Evolutionary conservation across 106 monocot species (phyloP), one percentile per base, ranked within the genome.

Genomic region (Acorus calamus): DNA sequence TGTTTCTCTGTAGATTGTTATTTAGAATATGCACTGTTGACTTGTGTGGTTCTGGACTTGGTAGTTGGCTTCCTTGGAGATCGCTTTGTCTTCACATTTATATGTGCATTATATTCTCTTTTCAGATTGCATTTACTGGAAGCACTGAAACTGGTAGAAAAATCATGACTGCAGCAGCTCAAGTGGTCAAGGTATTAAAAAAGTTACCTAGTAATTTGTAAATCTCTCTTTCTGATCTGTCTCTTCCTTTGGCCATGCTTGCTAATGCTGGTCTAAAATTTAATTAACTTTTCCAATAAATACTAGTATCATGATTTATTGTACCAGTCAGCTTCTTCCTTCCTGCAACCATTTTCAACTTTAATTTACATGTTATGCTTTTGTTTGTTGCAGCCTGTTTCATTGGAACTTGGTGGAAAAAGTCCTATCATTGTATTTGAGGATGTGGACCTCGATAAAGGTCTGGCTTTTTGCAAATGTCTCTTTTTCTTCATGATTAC

Each of bases 341-440:
- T 28, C 28, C 28, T 28, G 28, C 28, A 28, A 28, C 28, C 28
- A 28, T 52, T 57, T 9, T 64, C 6, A 44, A 6, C 63, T 50
- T 4, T 64, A 41, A 8, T 12, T 47, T 47, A 11, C 6, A 49
- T 13, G 12, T 47, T 2, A 47, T 2, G 11, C 6, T 53, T 7
- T 5, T 57, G n/a, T 4, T 28, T 8, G 71, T 77, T 13, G 12
- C 73, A 98, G 98, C 92, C 98, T 66, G 81, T 98, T 77, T 88
- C 98, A 12, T 76, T 98, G 88, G 98, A 98, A 66, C 98, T 98
- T 77, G 98, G 98, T 59, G 98, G 98, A 8, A 98, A 98, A 86
- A 98, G 98, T 78, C 98, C 98, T n/a, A 78, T 92, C 57, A 50
- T 98, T 69, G 78, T 98, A 57, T 98, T 92, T 88, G 98, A 88